A percentile compares a stretch with the other conserved stretches of the same genome.
These are phyloP conservation scores for Meyerozyma sp. DNA, from an alignment of 1,139 yeast species.

Conservation along the genomic window DNA sequence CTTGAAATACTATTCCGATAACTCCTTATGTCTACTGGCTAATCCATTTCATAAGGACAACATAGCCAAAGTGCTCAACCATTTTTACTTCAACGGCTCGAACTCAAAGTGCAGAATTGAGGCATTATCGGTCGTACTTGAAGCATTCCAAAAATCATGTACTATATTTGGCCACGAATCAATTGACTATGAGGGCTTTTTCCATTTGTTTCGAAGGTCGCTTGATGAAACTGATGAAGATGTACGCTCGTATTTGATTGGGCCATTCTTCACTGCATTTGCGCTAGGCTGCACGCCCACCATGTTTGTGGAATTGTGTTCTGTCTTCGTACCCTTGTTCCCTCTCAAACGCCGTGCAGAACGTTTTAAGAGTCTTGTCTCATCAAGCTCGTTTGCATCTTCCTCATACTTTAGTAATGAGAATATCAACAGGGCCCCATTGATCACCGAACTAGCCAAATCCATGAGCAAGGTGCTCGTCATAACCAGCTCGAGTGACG, in stretches of 20 bases:
- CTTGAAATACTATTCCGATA: conserved; percentile 43
- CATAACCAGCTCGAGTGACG: conserved; percentile 16
- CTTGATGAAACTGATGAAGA: conserved; percentile 22
- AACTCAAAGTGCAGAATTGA: conserved; percentile 30
- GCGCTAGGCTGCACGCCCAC: conserved; percentile 18
- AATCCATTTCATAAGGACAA: conserved; percentile 50
- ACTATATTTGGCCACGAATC: conserved; percentile 19
- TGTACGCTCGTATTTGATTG: conserved; percentile 28
- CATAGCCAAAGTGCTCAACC: conserved; percentile 37
- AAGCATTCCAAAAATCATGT: conserved; percentile 35
- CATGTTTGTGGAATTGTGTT: conserved; percentile 19
- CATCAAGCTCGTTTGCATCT: conserved; percentile 9
- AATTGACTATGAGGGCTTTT: conserved; percentile 22
- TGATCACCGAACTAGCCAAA: conserved; percentile 18
- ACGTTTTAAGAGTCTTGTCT: conserved; percentile 17
- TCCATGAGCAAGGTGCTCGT: conserved; percentile 31
- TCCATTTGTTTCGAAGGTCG: conserved; percentile 26
- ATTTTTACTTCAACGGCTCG: conserved; percentile 31
- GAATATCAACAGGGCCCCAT: background rate
- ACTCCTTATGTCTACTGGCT: conserved; percentile 50
- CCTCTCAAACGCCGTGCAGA: conserved; percentile 7
- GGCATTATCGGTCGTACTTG: conserved; percentile 39
- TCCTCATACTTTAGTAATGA: conserved; percentile 10
- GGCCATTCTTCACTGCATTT: conserved; percentile 25
- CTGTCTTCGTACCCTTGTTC: conserved; percentile 12